A percentile compares a stretch with the other conserved stretches of the same genome.
phyloP scores from a whole-genome alignment of 2,329 filamentous ascomycete genomes.

The Alternaria incomplexa region DNA sequence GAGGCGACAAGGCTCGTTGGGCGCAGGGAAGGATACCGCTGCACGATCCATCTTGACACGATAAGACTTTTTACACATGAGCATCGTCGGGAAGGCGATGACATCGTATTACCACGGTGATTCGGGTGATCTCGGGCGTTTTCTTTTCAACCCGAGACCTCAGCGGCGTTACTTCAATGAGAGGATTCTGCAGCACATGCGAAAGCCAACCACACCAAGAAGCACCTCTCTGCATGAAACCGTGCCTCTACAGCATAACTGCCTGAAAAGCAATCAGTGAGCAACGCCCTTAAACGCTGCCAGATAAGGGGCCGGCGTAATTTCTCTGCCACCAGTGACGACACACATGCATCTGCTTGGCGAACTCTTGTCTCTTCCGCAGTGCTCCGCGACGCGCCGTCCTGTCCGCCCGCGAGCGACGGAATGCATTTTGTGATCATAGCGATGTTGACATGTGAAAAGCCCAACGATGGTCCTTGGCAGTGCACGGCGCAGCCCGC shows the following conservation, averaged over 20 bases:
- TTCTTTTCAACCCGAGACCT: neutral
- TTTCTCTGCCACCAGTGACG: neutral
- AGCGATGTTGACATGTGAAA: slow-evolving; percentile 3
- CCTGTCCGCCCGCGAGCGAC: neutral
- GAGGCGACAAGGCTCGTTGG: neutral
- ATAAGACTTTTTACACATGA: neutral
- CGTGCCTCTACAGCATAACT: neutral
- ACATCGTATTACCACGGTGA: neutral
- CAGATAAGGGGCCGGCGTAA: neutral
- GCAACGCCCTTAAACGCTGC: neutral
- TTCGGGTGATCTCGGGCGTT: neutral
- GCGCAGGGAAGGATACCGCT: neutral
- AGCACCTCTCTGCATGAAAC: neutral
- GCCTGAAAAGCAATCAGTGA: neutral
- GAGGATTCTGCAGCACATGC: neutral
- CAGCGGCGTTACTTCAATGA: neutral
- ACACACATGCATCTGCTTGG: neutral
- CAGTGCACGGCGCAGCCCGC: slow-evolving; percentile 10
- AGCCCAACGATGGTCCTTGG: slow-evolving; percentile 1
- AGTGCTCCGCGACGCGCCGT: neutral
- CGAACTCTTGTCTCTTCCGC: neutral
- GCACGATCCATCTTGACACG: neutral
- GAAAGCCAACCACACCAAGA: neutral
- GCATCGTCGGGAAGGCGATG: neutral
- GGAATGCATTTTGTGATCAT: neutral